Conservation (phyloP, 2,329 filamentous ascomycete species). For the Colletotrichum spaethianum region DNA sequence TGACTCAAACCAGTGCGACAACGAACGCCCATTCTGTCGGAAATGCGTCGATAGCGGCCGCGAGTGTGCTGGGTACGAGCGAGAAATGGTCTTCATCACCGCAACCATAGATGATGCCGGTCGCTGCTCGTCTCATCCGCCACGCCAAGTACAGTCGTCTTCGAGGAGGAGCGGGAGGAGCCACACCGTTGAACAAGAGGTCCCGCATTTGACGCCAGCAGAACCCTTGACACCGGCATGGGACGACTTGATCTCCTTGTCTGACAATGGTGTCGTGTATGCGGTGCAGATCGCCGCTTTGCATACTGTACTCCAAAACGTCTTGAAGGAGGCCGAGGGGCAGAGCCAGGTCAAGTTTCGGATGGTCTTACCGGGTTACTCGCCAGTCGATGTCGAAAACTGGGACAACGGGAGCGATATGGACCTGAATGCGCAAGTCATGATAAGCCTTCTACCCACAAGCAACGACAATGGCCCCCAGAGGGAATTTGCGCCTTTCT, state of each 20-base stretch:
- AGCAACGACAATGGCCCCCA: constrained; percentile 48
- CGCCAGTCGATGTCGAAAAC: constrained; percentile 55
- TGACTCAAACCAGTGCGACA: constrained; percentile 66
- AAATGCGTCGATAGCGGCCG: constrained; percentile 72
- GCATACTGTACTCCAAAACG: constrained; percentile 56
- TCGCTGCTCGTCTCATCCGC: constrained; percentile 70
- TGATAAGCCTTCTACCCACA: constrained; percentile 56
- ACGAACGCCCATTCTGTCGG: constrained; percentile 71
- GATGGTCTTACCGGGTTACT: constrained; percentile 57
- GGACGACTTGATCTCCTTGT: constrained; percentile 62
- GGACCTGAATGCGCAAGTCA: constrained; percentile 59
- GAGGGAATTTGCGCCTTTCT: constrained; percentile 66
- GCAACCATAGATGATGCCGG: constrained; percentile 69
- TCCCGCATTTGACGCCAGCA: constrained; percentile 50
- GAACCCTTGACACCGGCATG: constrained; percentile 65
- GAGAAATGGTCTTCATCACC: constrained; percentile 75
- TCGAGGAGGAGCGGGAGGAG: constrained; percentile 49
- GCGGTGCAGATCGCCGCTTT: constrained; percentile 61
- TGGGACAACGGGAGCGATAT: constrained; percentile 54
- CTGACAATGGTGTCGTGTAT: constrained; percentile 54
- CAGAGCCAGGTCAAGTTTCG: constrained; percentile 48
- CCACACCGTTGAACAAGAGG: constrained; percentile 45
- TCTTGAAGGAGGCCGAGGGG: constrained; percentile 48
- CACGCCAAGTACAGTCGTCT: constrained; percentile 58
- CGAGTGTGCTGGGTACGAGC: constrained; percentile 73